phyloP scores from a whole-genome alignment of 306 rosid species.

The Vigna reflexopilosa region DNA sequence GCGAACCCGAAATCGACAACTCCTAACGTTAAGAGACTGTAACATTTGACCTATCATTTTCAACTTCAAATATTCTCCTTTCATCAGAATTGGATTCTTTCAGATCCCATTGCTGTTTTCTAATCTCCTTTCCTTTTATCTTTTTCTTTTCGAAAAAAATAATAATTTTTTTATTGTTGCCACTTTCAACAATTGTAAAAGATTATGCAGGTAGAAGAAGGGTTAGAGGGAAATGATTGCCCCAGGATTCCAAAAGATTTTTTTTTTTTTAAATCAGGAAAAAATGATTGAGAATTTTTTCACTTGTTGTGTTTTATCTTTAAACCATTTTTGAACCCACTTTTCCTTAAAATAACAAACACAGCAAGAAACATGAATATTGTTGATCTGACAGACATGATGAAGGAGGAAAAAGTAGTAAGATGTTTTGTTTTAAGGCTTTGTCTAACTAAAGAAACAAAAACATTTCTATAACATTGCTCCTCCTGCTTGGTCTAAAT shows the following conservation, averaged over 20 bases:
- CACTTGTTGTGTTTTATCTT: too few relatives aligned
- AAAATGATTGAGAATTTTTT: neutral
- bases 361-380: neutral
- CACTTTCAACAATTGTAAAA: neutral
- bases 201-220: constrained; percentile 6
- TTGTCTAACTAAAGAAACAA: constrained; percentile 47
- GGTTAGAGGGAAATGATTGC: constrained; percentile 14
- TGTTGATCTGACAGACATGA: neutral
- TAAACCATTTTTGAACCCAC: too few relatives aligned
- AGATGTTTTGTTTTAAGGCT: constrained; percentile 42
- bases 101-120: neutral
- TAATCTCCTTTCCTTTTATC: constrained; percentile 7
- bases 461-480: constrained; percentile 37
- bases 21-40: neutral
- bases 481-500: constrained; percentile 44
- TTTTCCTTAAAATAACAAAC: neutral
- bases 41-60: neutral
- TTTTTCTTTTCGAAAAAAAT: neutral
- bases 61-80: neutral
- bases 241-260: neutral
- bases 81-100: constrained; percentile 6
- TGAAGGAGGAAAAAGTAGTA: constrained; percentile 31
- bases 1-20: neutral
- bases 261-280: neutral
- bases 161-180: neutral